Conservation (phyloP, 176 grass and related monocot species). For the Dendrocalamus sinicus region DNA sequence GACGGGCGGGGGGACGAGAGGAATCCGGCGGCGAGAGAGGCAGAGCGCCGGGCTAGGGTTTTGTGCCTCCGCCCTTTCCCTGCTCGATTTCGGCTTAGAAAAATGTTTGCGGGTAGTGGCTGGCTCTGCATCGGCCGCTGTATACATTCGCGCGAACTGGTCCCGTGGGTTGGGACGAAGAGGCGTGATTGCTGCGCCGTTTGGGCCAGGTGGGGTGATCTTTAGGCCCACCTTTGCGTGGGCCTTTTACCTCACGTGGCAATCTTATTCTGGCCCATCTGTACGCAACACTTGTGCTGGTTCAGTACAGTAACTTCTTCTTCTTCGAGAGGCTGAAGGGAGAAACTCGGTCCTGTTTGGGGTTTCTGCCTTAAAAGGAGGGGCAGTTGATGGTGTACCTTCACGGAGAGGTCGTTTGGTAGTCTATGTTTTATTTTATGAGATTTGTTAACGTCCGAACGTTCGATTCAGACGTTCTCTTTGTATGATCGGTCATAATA, state of each 20-base stretch:
- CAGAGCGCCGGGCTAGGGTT: slow-evolving; percentile 45
- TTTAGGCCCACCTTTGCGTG: background rate
- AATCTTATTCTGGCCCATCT: background rate
- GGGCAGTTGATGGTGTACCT: no score
- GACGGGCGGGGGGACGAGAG: background rate
- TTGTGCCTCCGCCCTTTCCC: background rate
- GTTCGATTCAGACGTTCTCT: no score
- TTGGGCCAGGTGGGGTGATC: background rate
- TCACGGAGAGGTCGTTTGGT: no score
- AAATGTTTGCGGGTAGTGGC: background rate
- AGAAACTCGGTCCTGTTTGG: no score
- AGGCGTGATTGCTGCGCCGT: background rate
- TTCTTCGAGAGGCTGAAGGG: no score
- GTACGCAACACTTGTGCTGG: background rate
- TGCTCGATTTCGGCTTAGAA: background rate
- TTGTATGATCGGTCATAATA: no score
- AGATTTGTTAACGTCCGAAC: no score
- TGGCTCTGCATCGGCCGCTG: slow-evolving; percentile 24
- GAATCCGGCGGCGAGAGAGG: slow-evolving; percentile 41
- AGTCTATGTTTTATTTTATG: no score
- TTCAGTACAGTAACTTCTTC: no score
- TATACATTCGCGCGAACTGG: background rate
- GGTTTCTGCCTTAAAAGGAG: no score
- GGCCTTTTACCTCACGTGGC: background rate
- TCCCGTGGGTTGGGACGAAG: no score